Base-by-base conservation (phyloP, 164 flowering plant species). In the Stephania japonica region DNA sequence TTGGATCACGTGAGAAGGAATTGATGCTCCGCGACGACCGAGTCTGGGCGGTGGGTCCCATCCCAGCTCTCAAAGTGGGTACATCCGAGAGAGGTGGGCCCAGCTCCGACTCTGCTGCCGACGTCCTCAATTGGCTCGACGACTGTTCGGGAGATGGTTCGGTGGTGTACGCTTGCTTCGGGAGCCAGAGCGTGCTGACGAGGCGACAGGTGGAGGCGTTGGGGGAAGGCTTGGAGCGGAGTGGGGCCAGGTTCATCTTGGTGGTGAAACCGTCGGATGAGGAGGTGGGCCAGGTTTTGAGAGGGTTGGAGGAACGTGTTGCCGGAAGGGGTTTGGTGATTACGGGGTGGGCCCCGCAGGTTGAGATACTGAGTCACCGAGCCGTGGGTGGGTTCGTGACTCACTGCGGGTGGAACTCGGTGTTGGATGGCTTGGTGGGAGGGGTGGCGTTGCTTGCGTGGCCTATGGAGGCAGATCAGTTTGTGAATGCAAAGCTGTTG, bases 401-500 rank as follows among this genome's bases (percentile, higher is more conserved):
- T 38, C 81, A 83, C 27, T 79, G 82, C 67, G 82, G 87, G 4
- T 84, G 81, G 82, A 77, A 81, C 44, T 83, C 88, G 4, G 70
- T 70, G 13, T 24, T 84, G 68, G 89, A 86, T 62, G 76, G 78
- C 1, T 68, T 84, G 69, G 64, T 26, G 5, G 87, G 84, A 0
- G 87, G 88, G 0, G 86, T 87, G 23, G 42, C 44, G 42, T 62
- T 85, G 84, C 72, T 87, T n/a, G 62, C 87, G 6, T 87, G 88
- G 90, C 90, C 90, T 2, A 83, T 85, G 87, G 76, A 68, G 0
- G 85, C 86, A 0, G 91, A 86, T 67, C 91, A 87, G 41, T 84
- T 70, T 42, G 0, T 44, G 6, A 77, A 84, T 41, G 81, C 86
- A 1, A 70, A 1, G 24, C 16, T 72, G 7, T 32, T 32, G 38